Evolutionary conservation across 768 basidiomycete species (phyloP).

Genomic region (Mycena crocata): DNA sequence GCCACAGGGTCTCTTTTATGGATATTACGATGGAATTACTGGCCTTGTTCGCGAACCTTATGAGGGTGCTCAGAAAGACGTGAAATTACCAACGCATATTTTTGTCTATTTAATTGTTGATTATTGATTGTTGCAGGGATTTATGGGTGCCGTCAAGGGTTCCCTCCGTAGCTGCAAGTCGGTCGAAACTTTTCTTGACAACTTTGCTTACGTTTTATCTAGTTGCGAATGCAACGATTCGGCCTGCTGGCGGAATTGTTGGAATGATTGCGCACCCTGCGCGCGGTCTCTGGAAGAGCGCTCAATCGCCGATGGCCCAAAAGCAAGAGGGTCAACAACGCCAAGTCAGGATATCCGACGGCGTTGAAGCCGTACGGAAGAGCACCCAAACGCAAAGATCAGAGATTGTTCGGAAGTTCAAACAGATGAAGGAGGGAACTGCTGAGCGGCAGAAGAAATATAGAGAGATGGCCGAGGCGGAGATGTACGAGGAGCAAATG

Average conservation of each 20-base stretch:
- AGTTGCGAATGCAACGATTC: slow-evolving; percentile 48
- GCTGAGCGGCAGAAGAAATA: slow-evolving; percentile 50
- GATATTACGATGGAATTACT: slow-evolving; percentile 52
- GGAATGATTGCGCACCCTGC: slow-evolving; percentile 51
- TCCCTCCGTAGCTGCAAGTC: slow-evolving; percentile 49
- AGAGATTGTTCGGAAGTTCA: slow-evolving; percentile 51
- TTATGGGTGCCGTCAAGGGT: slow-evolving; percentile 49
- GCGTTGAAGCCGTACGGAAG: slow-evolving; percentile 48
- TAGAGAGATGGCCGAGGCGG: slow-evolving; percentile 46
- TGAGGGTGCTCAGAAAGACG: slow-evolving; percentile 48
- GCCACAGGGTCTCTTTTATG: slow-evolving; percentile 44
- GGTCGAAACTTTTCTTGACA: neutral
- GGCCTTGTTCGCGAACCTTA: slow-evolving; percentile 47
- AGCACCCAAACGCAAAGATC: slow-evolving; percentile 48
- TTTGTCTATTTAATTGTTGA: neutral
- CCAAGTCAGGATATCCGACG: slow-evolving; percentile 53
- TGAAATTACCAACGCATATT: slow-evolving; percentile 16
- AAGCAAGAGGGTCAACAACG: slow-evolving; percentile 49
- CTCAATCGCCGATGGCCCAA: slow-evolving; percentile 43
- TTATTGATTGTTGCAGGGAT: slow-evolving; percentile 41
- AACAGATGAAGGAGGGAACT: slow-evolving; percentile 44
- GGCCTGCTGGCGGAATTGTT: slow-evolving; percentile 48
- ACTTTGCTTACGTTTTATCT: neutral
- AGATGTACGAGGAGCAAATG: slow-evolving; percentile 37
- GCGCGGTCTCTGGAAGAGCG: slow-evolving; percentile 51